Percentiles rank a stretch among this genome's conserved stretches.
These are phyloP conservation scores for Hyaloraphidium curvatum DNA, from an alignment of 192 early-diverging fungal genomes.

Conservation along the genomic window DNA sequence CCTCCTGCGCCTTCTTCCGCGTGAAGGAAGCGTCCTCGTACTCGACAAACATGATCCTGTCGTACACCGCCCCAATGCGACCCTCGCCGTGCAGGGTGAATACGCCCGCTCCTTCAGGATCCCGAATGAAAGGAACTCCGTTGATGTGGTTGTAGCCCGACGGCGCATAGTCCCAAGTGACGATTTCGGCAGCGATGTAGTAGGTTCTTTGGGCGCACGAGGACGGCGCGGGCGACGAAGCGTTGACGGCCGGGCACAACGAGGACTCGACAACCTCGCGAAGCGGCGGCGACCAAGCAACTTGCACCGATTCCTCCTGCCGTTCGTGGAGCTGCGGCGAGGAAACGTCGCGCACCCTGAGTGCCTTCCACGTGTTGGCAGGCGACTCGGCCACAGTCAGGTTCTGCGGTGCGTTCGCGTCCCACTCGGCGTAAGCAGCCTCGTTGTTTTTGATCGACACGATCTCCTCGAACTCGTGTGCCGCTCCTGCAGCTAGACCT, in stretches of 20 bases:
- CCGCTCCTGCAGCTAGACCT: not conserved
- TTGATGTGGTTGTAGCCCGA: slow-evolving; percentile 14
- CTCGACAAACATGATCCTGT: slow-evolving; percentile 16
- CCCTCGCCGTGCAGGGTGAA: slow-evolving; percentile 11
- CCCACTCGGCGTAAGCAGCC: not conserved
- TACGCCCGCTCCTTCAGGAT: slow-evolving; percentile 5
- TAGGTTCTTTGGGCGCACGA: slow-evolving; percentile 12
- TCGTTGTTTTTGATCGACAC: not conserved
- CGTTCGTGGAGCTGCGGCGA: not conserved
- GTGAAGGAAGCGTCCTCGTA: slow-evolving; percentile 17
- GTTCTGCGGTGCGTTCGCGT: not conserved
- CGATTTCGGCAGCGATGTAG: slow-evolving; percentile 21
- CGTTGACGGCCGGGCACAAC: not conserved
- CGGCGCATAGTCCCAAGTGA: slow-evolving; percentile 23
- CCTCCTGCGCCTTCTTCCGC: slow-evolving; percentile 11
- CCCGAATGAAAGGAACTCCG: slow-evolving; percentile 10
- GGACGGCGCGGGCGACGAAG: not conserved
- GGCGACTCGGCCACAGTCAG: not conserved
- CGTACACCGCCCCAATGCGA: slow-evolving; percentile 15
- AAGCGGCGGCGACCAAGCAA: not conserved
- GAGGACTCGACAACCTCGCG: not conserved
- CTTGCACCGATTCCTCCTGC: not conserved
- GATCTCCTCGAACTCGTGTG: slow-evolving; percentile 5
- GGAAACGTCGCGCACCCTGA: not conserved
- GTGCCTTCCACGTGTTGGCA: not conserved